A percentile compares a stretch with the other conserved stretches of the same genome.
Evolutionary conservation across 2,329 filamentous ascomycete species (phyloP).

Genomic region (Myriosclerotinia duriaeana): DNA sequence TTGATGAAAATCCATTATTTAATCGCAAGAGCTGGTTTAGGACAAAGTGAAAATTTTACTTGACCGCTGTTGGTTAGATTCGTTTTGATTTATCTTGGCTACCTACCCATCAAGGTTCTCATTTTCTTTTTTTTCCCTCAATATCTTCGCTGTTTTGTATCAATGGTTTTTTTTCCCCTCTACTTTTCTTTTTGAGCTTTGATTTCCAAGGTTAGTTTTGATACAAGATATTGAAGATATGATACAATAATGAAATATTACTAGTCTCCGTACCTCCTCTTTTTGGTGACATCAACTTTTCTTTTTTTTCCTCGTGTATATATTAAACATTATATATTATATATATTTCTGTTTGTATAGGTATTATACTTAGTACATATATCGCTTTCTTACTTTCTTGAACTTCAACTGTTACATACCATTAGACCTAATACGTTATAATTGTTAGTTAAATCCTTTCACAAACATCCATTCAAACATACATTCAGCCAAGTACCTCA

Average conservation of each 20-base stretch:
- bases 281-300: neutral
- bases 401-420: neutral
- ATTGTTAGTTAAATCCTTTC: neutral
- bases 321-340: neutral
- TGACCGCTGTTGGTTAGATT: neutral
- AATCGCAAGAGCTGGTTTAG: neutral
- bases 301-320: neutral
- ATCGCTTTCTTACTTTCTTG: neutral
- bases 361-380: neutral
- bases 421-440: neutral
- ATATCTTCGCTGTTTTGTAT: too few species aligned
- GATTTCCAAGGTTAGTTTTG: neutral
- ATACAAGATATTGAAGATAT: neutral
- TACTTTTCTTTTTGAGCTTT: neutral
- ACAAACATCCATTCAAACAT: neutral
- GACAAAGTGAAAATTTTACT: neutral
- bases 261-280: neutral
- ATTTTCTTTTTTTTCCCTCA: neutral
- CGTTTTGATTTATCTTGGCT: neutral
- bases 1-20: neutral
- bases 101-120: slow-evolving; percentile 19
- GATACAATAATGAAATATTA: neutral
- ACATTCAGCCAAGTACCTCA: neutral
- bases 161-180: neutral
- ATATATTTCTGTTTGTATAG: neutral